Evolutionary conservation across 192 early-diverging fungal species (phyloP), one percentile per base, ranked within the genome.

Genomic region (Coemansia sp.): DNA sequence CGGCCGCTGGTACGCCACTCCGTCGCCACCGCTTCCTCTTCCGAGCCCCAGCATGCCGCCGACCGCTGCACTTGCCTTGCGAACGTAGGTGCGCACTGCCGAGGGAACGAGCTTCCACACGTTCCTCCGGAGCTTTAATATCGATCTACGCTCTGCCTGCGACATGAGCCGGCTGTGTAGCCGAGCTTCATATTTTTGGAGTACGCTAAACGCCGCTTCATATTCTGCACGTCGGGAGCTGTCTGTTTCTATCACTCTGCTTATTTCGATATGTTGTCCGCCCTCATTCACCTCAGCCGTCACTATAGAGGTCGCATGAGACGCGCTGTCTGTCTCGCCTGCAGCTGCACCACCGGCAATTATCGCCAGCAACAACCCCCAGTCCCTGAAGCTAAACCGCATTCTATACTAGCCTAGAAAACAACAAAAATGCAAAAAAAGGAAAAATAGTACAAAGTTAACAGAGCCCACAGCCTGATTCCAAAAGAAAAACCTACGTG

Each of bases 141-240:
- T 31, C 27, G 60, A 49, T 29, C 31, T 34, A n/a, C 44, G 60
- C 29, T 36, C 27, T n/a, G 18, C 20, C n/a, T 68, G 46, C 39
- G n/a, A 41, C 36, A 20, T 49, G n/a, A 47, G 44, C 46, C 15
- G 61, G 16, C 46, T 65, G 22, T 18, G 40, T 3, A 71, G 39
- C 3, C 24, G 38, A 2, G 39, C 15, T 34, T 77, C 66, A 66
- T 77, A 72, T 49, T 64, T 65, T 13, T 65, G 47, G 9, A 77
- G 66, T 0, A 71, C 63, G 13, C 44, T 53, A 20, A 65, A 27
- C 3, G 75, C 75, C 22, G n/a, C 27, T 3, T 55, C 65, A 10
- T 62, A 66, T 34, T 60, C 68, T 15, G 53, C 55, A 4, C 18
- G 58, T 18, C 9, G 49, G 9, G 10, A 20, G 22, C 20, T 1